phyloP scores from a whole-genome alignment of 2,329 filamentous ascomycete genomes.

The Zalaria sp. region DNA sequence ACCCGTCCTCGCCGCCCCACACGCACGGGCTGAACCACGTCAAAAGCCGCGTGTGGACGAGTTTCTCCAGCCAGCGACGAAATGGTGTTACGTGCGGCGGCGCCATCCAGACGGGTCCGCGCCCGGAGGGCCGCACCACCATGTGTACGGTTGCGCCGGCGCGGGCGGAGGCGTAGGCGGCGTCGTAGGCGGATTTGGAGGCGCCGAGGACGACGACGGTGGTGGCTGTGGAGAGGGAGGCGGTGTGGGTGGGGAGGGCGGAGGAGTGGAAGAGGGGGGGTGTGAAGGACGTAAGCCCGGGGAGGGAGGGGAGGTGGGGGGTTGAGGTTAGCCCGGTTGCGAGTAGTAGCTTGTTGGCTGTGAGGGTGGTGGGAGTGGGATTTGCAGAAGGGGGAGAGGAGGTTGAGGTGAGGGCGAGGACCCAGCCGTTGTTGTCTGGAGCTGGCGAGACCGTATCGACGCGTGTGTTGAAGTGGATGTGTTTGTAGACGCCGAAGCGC shows the following conservation, averaged over 20 bases:
- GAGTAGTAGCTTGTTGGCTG: conserved; percentile 39
- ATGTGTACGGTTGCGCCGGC: conserved; percentile 39
- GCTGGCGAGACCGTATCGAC: conserved; percentile 29
- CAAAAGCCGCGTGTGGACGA: conserved; percentile 51
- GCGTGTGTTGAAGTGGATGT: conserved; percentile 35
- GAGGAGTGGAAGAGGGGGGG: conserved; percentile 44
- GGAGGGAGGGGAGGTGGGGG: conserved; percentile 39
- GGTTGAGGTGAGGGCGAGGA: too few species aligned
- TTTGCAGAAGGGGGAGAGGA: not conserved
- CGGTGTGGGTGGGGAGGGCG: conserved; percentile 31
- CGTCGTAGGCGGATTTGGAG: conserved; percentile 50
- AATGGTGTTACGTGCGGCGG: conserved; percentile 51
- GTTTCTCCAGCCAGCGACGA: conserved; percentile 54
- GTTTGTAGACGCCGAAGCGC: conserved; percentile 34
- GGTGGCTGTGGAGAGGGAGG: conserved; percentile 21
- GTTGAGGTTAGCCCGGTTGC: conserved; percentile 48
- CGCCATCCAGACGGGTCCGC: conserved; percentile 46
- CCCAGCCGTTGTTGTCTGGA: too few species aligned
- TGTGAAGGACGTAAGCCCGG: conserved; percentile 35
- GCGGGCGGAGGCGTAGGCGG: conserved; percentile 42
- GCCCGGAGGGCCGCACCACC: conserved; percentile 44
- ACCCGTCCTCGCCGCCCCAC: conserved; percentile 53
- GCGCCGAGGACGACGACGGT: conserved; percentile 43
- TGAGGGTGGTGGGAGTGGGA: not conserved
- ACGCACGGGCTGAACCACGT: conserved; percentile 65